A percentile compares a stretch with the other conserved stretches of the same genome.
Evolutionary conservation across 805 yeast genomes (phyloP).

Genomic region (Hemisphaericaspora nanyangensis): DNA sequence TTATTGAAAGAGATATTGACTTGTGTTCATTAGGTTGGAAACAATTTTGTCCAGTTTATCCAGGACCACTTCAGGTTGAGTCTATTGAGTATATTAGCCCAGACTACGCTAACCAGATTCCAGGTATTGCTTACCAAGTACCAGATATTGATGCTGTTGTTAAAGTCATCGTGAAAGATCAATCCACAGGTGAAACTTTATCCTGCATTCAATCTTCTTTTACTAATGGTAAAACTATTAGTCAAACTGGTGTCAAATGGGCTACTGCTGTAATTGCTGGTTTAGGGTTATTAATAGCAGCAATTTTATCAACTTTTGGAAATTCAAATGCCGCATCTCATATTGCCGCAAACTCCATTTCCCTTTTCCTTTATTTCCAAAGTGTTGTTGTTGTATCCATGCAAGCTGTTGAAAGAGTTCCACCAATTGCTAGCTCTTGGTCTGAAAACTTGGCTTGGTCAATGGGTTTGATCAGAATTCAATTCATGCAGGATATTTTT

Average conservation of each 20-base stretch:
- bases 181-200: slow-evolving; percentile 38
- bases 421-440: slow-evolving; percentile 94
- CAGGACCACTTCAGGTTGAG: slow-evolving; percentile 77
- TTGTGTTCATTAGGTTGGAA: slow-evolving; percentile 70
- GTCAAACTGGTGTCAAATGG: slow-evolving; percentile 84
- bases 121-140: slow-evolving; percentile 81
- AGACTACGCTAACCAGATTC: slow-evolving; percentile 53
- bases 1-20: slow-evolving; percentile 56
- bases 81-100: slow-evolving; percentile 58
- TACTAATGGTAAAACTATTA: slow-evolving; percentile 74
- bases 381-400: slow-evolving; percentile 78
- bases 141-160: slow-evolving; percentile 85
- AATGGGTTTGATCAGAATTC: slow-evolving; percentile 78
- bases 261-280: slow-evolving; percentile 91
- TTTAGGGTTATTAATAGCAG: slow-evolving; percentile 78
- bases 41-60: slow-evolving; percentile 85
- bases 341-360: slow-evolving; percentile 80
- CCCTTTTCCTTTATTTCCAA: slow-evolving; percentile 84
- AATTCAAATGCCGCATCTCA: slow-evolving; percentile 87
- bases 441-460: slow-evolving; percentile 92
- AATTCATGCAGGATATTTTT: slow-evolving; percentile 80
- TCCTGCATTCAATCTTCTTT: slow-evolving; percentile 78
- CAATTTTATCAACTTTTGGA: slow-evolving; percentile 78
- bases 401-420: slow-evolving; percentile 81
- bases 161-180: slow-evolving; percentile 47